Evolutionary conservation across 305 asterid genomes (phyloP).

Genomic region (Ilex paraguariensis): DNA sequence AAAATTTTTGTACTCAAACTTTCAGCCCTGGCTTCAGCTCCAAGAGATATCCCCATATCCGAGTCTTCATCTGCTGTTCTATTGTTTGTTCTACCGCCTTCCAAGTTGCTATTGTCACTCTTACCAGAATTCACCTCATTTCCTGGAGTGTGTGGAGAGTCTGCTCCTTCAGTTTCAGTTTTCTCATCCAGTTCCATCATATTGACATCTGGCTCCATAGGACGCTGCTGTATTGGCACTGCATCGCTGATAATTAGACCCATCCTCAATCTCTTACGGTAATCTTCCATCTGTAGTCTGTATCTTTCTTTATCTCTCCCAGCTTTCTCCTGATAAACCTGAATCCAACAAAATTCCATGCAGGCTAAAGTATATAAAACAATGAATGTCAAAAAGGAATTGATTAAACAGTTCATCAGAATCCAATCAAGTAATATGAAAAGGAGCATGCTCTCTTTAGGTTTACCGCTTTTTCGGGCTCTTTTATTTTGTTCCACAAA

Average conservation of each 20-base stretch:
- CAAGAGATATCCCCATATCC: slow-evolving; percentile 17
- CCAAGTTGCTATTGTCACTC: slow-evolving; percentile 32
- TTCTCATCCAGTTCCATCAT: slow-evolving; percentile 22
- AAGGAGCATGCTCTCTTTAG: background rate
- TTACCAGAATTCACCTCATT: slow-evolving; percentile 23
- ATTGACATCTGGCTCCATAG: slow-evolving; percentile 16
- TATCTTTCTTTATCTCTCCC: slow-evolving; percentile 68
- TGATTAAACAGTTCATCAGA: background rate
- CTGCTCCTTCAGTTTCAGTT: slow-evolving; percentile 20
- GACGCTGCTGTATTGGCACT: slow-evolving; percentile 19
- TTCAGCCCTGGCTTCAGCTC: slow-evolving; percentile 20
- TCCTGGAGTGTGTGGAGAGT: slow-evolving; percentile 18
- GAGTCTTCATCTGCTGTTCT: slow-evolving; percentile 12
- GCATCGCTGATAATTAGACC: slow-evolving; percentile 22
- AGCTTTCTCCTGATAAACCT: slow-evolving; percentile 84
- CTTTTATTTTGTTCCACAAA: slow-evolving; percentile 67
- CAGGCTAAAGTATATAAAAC: slow-evolving; percentile 3
- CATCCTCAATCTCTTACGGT: slow-evolving; percentile 38
- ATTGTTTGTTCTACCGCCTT: slow-evolving; percentile 15
- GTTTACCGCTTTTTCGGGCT: slow-evolving; percentile 54
- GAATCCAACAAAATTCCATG: slow-evolving; percentile 9
- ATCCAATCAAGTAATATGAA: background rate
- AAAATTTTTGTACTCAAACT: slow-evolving; percentile 16
- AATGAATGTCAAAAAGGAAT: background rate
- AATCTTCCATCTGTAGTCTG: slow-evolving; percentile 61